Evolutionary conservation across 2,329 filamentous ascomycete genomes (phyloP).

Genomic region (Chalaropsis ovoidea): DNA sequence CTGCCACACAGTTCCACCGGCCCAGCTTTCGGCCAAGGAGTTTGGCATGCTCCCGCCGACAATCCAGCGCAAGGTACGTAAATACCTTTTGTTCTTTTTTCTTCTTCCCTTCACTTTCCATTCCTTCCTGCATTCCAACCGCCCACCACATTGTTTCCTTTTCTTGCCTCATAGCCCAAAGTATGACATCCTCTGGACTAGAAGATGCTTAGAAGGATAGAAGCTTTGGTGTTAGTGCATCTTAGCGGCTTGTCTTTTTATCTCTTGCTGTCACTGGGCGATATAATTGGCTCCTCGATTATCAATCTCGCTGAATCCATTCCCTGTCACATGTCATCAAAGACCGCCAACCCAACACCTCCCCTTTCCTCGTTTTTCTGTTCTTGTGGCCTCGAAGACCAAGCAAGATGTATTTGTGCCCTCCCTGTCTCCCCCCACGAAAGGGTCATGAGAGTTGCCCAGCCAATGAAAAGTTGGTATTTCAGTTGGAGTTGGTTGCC

Average conservation of each 20-base stretch:
- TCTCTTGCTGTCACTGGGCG: not conserved
- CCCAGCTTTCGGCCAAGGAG: constrained; percentile 24
- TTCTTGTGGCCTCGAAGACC: not conserved
- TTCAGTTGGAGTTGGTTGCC: constrained; percentile 7
- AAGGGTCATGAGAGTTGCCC: not conserved
- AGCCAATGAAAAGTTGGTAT: not conserved
- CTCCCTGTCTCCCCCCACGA: not conserved
- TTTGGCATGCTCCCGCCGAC: constrained; percentile 26
- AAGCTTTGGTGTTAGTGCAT: constrained; percentile 8
- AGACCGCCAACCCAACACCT: not conserved
- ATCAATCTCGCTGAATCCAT: constrained; percentile 2
- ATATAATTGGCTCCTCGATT: not conserved
- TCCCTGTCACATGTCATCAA: constrained; percentile 1
- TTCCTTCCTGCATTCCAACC: not conserved
- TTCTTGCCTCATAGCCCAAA: not conserved
- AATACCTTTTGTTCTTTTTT: constrained; percentile 10
- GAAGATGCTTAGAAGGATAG: not conserved
- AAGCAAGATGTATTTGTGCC: not conserved
- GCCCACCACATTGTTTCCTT: not conserved
- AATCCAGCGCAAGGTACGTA: constrained; percentile 28
- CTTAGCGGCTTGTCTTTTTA: not conserved
- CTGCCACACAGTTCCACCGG: constrained; percentile 12
- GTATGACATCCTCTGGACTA: not conserved
- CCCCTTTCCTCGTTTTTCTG: not conserved
- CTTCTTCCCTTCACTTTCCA: constrained; percentile 1